Evolutionary conservation across 164 flowering plant genomes (phyloP).

Genomic region (Tetrastigma voinierianum): DNA sequence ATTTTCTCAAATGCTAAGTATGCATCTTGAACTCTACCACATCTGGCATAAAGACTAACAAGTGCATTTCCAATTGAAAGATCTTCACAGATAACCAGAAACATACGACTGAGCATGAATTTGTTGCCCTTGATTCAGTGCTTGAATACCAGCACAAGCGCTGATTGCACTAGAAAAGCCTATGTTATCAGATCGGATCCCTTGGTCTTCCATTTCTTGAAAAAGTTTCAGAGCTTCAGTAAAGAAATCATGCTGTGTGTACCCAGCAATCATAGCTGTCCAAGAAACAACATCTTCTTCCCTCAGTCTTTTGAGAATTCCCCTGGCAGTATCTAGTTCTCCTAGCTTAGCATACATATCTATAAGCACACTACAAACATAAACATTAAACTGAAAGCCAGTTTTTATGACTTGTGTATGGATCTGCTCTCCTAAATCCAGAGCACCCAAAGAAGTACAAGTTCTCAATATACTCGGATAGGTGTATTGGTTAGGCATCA

Average conservation of each 20-base stretch:
- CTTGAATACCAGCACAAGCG: constrained; percentile 43
- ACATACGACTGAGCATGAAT: constrained; percentile 34
- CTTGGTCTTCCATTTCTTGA: constrained; percentile 27
- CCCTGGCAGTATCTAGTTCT: too few relatives aligned
- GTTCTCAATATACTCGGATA: constrained; percentile 41
- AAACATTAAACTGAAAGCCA: constrained; percentile 35
- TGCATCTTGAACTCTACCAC: constrained; percentile 31
- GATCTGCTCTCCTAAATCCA: constrained; percentile 38
- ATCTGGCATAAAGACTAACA: constrained; percentile 37
- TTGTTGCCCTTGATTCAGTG: constrained; percentile 32
- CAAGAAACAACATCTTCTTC: constrained; percentile 38
- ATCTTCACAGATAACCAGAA: constrained; percentile 30
- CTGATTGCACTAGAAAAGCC: constrained; percentile 40
- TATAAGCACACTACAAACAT: constrained; percentile 40
- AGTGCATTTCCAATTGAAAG: constrained; percentile 35
- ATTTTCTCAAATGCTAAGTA: constrained; percentile 29
- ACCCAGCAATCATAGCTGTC: constrained; percentile 48
- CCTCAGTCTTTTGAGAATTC: constrained; percentile 25
- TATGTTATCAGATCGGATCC: constrained; percentile 36
- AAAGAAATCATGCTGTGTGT: constrained; percentile 30
- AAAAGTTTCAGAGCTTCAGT: constrained; percentile 30
- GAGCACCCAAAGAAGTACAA: constrained; percentile 33
- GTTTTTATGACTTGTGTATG: constrained; percentile 34
- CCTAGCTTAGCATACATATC: constrained; percentile 47
- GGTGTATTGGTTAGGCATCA: constrained; percentile 37